Percentiles rank a stretch among this genome's conserved stretches.
Evolutionary conservation across 139 green algal genomes (phyloP).

Genomic region (Coelastrella sp.): DNA sequence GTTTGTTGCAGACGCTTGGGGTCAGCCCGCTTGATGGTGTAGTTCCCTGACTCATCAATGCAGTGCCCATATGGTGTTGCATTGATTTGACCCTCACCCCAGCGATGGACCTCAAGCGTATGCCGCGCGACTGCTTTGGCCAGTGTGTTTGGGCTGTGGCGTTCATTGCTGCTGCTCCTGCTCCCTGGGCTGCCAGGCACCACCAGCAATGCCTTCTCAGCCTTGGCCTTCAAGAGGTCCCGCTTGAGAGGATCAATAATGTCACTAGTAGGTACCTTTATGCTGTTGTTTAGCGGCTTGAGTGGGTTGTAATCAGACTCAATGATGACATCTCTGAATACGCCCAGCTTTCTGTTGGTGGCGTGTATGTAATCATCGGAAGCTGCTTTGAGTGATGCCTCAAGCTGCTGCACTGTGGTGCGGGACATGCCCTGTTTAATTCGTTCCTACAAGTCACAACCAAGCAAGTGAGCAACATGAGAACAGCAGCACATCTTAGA

Average conservation of each 20-base stretch:
- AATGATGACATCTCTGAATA: slow-evolving; percentile 75
- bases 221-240: slow-evolving; percentile 64
- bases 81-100: slow-evolving; percentile 30
- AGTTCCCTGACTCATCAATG: background rate
- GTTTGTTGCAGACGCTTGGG: slow-evolving; percentile 4
- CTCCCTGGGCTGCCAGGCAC: background rate
- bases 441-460: background rate
- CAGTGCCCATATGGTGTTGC: slow-evolving; percentile 45
- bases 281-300: slow-evolving; percentile 15
- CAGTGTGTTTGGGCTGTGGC: background rate
- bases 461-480: background rate
- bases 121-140: background rate
- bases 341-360: slow-evolving; percentile 66
- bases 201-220: slow-evolving; percentile 54
- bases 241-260: slow-evolving; percentile 65
- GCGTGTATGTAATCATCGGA: slow-evolving; percentile 61
- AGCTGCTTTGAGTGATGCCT: slow-evolving; percentile 49
- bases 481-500: background rate
- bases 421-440: slow-evolving; percentile 26
- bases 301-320: slow-evolving; percentile 74
- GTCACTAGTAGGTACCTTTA: slow-evolving; percentile 57
- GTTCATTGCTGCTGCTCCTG: background rate
- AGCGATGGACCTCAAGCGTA: slow-evolving; percentile 2
- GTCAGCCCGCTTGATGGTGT: slow-evolving; percentile 10
- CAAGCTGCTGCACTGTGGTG: slow-evolving; percentile 33